Base-by-base conservation (phyloP, 257 asterid genomes). In the Penstemon eatonii region DNA sequence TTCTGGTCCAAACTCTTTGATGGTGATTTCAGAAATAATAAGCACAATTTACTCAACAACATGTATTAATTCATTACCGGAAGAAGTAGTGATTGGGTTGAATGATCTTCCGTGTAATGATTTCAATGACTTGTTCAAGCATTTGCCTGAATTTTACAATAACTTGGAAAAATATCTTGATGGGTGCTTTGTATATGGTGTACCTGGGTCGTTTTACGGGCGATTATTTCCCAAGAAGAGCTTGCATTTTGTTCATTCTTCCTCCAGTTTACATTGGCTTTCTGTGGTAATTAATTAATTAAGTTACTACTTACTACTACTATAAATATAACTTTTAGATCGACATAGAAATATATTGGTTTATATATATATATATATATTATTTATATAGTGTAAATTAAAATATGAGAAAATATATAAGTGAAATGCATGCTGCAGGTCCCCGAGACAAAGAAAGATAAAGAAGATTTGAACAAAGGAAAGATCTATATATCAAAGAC, bases 231-330 rank as follows among this genome's bases (percentile, higher is more conserved):
- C 95, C 0, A 36, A 5, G 7, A 71, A 78, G 3, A 80, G 80
- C 43, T 50, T 83, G 19, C 91, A 89, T 53, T 80, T 89, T 33
- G 79, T 87, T 54, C 90, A 87, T 79, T 81, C 95, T 66, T 87
- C 96, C 8, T 82, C 89, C 4, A 80, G 91, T 54, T 82, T 89
- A n/a, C 96, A 89, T 55, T 89, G 96, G 96, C 87, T 89, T 15
- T 89, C 95, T 15, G 18, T 15, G 18, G 18, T 15, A 15, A 15
- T 15, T 15, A 15, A 15, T 15, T 15, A 15, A 15, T 15, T 15
- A 15, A 15, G 18, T 15, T 15, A 15, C 18, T 15, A 15, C 18
- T 15, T 15, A 15, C 18, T 15, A 15, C 18, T 15, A 15, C 18
- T 15, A 15, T 15, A 15, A 0, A 15, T 15, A 15, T 15, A 15